phyloP scores from a whole-genome alignment of 805 yeast species.

The Torulaspora gathmanii region DNA sequence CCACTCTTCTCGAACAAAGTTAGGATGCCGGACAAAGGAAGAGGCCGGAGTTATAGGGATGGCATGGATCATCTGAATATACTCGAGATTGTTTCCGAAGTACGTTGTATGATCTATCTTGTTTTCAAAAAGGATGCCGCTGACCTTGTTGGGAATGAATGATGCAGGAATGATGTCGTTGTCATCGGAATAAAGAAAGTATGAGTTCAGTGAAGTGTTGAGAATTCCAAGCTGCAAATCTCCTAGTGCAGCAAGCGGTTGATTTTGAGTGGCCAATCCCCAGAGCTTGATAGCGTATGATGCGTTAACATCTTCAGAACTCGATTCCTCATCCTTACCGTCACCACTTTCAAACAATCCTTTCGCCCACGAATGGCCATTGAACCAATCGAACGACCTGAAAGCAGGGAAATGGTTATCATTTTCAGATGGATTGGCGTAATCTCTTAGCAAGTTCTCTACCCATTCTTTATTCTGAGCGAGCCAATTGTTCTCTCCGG shows the following conservation, averaged over 20 bases:
- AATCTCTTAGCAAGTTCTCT: conserved; percentile 58
- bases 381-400: conserved; percentile 68
- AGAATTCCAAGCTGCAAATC: conserved; percentile 58
- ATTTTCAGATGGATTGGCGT: conserved; percentile 51
- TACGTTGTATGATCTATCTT: conserved; percentile 70
- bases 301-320: conserved; percentile 70
- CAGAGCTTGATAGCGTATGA: conserved; percentile 63
- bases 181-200: conserved; percentile 50
- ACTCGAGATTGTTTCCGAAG: conserved; percentile 67
- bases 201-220: conserved; percentile 48
- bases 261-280: conserved; percentile 53
- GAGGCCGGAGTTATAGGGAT: conserved; percentile 68
- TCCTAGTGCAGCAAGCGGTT: conserved; percentile 49
- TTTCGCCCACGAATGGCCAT: conserved; percentile 77
- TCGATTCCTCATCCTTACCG: conserved; percentile 72
- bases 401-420: conserved; percentile 62
- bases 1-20: conserved; percentile 64
- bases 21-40: conserved; percentile 50
- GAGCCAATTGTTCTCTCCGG: conserved; percentile 52
- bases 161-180: conserved; percentile 52
- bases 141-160: conserved; percentile 59
- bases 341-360: conserved; percentile 68
- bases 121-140: conserved; percentile 71
- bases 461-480: conserved; percentile 48
- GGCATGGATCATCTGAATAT: conserved; percentile 76